Base-by-base conservation (phyloP, 208 protist species). In the Leishmania amazonensis region DNA sequence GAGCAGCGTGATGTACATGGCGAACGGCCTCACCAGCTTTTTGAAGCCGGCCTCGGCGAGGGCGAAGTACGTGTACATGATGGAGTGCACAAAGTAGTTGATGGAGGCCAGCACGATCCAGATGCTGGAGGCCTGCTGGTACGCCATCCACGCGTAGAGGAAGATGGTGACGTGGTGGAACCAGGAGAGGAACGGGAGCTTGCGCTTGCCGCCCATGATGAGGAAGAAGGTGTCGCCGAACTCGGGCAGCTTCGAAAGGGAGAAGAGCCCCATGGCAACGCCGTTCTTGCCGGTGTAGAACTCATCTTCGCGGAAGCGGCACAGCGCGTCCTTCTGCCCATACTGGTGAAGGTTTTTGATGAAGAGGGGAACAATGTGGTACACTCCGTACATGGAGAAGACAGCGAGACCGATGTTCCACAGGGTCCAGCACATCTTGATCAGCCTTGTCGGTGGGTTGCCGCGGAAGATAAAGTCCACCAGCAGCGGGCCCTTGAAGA, bases 41-140 rank as follows among this genome's bases (percentile, higher is more conserved):
- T 89, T 87, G 76, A 89, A 80, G 40, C 91, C 90, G 49, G 83
- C 83, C 40, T 90, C 93, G 47, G 88, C 84, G 40, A 97, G 64
- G 65, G 88, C 88, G 82, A 98, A 99, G 87, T 99, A 99, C 5
- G 90, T 91, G 90, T 99, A 99, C 98, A 99, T 99, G 90, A 99
- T 93, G 40, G 94, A 87, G 88, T 99, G 98, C 64, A 99, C 97
- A 72, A 84, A 87, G 87, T 97, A 97, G 85, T 99, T 99, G 93
- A 99, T 97, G 21, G 92, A 78, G 35, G 92, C 90, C 78, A 81
- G 68, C 47, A 89, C 94, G 84, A 86, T 92, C 60, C 84, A 83
- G 57, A 84, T 83, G 71, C 84, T 84, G 71, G 78, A 81, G 73
- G 83, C 85, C 35, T 79, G 79, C 38, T 74, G 49, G 81, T 89